These are phyloP conservation scores for Yamadazyma triangularis DNA, from an alignment of 1,139 yeast genomes.

Conservation along the genomic window DNA sequence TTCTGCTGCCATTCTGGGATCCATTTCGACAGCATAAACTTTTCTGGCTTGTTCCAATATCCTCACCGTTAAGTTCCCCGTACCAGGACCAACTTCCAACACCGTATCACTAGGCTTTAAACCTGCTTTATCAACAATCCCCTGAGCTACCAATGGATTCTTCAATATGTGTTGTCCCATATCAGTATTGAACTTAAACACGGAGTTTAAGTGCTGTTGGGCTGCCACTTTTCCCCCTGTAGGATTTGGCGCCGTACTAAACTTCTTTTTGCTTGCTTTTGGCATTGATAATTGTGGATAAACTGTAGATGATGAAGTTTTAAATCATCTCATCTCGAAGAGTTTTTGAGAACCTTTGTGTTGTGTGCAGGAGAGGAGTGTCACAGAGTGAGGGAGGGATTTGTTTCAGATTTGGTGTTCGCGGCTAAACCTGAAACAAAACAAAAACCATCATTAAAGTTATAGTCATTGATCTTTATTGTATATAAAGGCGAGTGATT, in stretches of 20 bases:
- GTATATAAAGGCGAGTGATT: too few relatives aligned
- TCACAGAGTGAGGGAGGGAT: too few relatives aligned
- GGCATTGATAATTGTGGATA: too few relatives aligned
- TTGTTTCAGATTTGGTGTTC: too few relatives aligned
- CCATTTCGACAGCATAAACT: constrained; percentile 96
- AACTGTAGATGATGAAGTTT: not conserved
- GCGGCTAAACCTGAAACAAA: too few relatives aligned
- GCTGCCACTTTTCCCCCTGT: constrained; percentile 51
- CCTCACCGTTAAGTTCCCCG: constrained; percentile 93
- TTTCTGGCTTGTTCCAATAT: constrained; percentile 88
- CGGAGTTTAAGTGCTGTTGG: constrained; percentile 71
- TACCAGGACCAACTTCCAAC: constrained; percentile 98
- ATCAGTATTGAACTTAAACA: constrained; percentile 93
- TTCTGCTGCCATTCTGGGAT: constrained; percentile 99
- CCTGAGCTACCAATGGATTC: constrained; percentile 95
- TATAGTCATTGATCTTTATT: too few relatives aligned
- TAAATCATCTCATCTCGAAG: not conserved
- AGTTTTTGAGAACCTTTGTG: too few relatives aligned
- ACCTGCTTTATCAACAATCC: constrained; percentile 94
- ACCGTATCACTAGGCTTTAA: constrained; percentile 91
- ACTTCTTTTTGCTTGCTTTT: constrained; percentile 52
- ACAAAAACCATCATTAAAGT: too few relatives aligned
- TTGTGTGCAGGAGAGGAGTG: too few relatives aligned
- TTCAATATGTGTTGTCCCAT: constrained; percentile 96
- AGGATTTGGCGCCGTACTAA: constrained; percentile 36